A percentile compares a stretch with the other conserved stretches of the same genome.
phyloP scores from a whole-genome alignment of 768 basidiomycete genomes.

The Hypholoma sublateritium region DNA sequence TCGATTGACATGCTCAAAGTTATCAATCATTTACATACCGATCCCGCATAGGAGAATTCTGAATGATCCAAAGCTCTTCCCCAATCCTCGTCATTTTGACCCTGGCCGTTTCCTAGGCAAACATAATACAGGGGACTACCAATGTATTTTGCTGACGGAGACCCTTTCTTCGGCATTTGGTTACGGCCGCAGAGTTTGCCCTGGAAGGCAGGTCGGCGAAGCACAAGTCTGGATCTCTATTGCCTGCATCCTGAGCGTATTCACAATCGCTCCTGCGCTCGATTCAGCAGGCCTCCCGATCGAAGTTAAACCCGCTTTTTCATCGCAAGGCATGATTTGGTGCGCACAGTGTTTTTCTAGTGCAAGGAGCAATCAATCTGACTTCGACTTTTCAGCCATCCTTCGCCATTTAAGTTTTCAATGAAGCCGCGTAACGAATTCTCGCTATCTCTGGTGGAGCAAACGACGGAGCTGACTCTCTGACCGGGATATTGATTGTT shows the following conservation, averaged over 20 bases:
- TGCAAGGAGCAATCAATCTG: background rate
- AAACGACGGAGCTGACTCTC: background rate
- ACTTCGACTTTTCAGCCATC: background rate
- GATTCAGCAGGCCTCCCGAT: slow-evolving; percentile 35
- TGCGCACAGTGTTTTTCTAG: slow-evolving; percentile 10
- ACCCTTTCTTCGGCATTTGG: slow-evolving; percentile 40
- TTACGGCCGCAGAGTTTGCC: slow-evolving; percentile 46
- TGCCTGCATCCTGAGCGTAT: slow-evolving; percentile 41
- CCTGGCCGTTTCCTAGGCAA: slow-evolving; percentile 46
- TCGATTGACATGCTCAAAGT: slow-evolving; percentile 42
- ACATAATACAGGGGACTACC: slow-evolving; percentile 18
- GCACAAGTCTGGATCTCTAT: slow-evolving; percentile 46
- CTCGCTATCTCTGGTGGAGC: background rate
- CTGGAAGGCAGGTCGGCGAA: slow-evolving; percentile 46
- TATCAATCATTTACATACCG: background rate
- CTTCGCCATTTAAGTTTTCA: background rate
- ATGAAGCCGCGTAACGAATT: background rate
- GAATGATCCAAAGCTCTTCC: slow-evolving; percentile 45
- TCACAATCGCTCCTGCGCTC: slow-evolving; percentile 36
- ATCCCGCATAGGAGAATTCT: slow-evolving; percentile 42
- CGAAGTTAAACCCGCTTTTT: slow-evolving; percentile 32
- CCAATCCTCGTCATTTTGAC: slow-evolving; percentile 46
- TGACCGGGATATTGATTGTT: background rate
- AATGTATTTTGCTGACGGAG: slow-evolving; percentile 31
- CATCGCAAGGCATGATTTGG: slow-evolving; percentile 43